Evolutionary conservation across 1,139 yeast species (phyloP).

Genomic region (Geotrichum australiense): DNA sequence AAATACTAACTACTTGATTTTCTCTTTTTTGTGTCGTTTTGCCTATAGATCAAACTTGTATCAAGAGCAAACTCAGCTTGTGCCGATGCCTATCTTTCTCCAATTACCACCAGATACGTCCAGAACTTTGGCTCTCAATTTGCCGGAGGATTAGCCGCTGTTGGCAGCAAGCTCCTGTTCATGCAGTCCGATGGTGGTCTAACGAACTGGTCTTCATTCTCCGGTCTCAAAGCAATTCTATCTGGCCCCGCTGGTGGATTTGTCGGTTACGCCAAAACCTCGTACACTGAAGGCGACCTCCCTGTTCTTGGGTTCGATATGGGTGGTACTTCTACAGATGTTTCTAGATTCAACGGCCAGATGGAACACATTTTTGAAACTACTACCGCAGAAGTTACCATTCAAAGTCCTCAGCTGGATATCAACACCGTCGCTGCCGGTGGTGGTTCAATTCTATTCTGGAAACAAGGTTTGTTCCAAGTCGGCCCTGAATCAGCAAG

Average conservation of each 20-base stretch:
- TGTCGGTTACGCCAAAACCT: constrained; percentile 48
- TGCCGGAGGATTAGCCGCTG: constrained; percentile 42
- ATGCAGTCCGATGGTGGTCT: constrained; percentile 59
- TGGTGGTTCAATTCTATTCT: constrained; percentile 48
- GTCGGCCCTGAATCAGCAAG: constrained; percentile 54
- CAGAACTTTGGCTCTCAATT: constrained; percentile 56
- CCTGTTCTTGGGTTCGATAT: constrained; percentile 52
- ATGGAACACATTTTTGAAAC: constrained; percentile 50
- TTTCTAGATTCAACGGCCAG: constrained; percentile 43
- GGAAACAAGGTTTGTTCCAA: constrained; percentile 45
- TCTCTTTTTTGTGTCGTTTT: neutral
- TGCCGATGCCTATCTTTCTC: constrained; percentile 74
- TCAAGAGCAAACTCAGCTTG: constrained; percentile 67
- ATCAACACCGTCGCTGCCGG: constrained; percentile 57
- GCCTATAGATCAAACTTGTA: constrained; percentile 47
- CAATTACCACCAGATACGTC: constrained; percentile 58
- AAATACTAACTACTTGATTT: no score
- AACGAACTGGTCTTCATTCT: constrained; percentile 42
- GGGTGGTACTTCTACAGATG: constrained; percentile 59
- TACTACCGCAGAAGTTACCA: constrained; percentile 48
- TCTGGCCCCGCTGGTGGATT: constrained; percentile 61
- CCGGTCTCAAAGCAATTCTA: constrained; percentile 46
- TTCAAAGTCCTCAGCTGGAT: constrained; percentile 52
- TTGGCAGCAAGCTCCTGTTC: constrained; percentile 42
- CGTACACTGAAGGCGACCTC: constrained; percentile 31